Conservation (phyloP, 257 asterid genomes). For the Ehretia macrophylla region DNA sequence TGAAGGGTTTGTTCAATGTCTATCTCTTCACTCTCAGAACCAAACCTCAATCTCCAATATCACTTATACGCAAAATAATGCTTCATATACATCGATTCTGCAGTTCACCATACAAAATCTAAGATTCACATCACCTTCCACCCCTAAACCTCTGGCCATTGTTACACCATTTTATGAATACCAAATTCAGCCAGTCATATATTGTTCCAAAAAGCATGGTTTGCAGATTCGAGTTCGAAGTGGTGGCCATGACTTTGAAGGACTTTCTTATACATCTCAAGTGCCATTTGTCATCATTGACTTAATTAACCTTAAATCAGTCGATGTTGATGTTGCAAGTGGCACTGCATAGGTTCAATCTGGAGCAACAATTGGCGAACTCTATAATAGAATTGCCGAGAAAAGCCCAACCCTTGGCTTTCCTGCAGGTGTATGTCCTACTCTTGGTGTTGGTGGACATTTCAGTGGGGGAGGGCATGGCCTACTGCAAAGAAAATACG, state of each 20-base stretch:
- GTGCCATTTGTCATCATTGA: conserved; percentile 31
- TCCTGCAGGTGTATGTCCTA: conserved; percentile 38
- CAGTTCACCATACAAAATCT: neutral
- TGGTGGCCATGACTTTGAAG: conserved; percentile 48
- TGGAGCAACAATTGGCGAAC: conserved; percentile 41
- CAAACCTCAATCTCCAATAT: neutral
- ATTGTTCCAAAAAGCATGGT: conserved; percentile 26
- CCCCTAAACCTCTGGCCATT: conserved; percentile 21
- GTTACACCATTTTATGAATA: conserved; percentile 28
- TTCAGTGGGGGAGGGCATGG: conserved; percentile 46
- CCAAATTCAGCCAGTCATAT: conserved; percentile 27
- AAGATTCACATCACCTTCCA: neutral
- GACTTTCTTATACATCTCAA: conserved; percentile 32
- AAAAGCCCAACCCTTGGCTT: conserved; percentile 26
- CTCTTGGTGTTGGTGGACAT: conserved; percentile 49
- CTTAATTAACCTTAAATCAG: conserved; percentile 28
- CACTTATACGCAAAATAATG: conserved; percentile 3
- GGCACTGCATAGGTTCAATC: conserved; percentile 40
- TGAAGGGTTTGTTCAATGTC: conserved; percentile 12
- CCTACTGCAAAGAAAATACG: conserved; percentile 24
- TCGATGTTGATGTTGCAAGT: conserved; percentile 15
- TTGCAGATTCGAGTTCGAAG: conserved; percentile 33
- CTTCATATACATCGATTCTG: conserved; percentile 7
- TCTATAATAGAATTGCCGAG: conserved; percentile 24
- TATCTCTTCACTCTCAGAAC: neutral